Evolutionary conservation across 495 filamentous ascomycete genomes (phyloP).

Genomic region (Xylaria curta): DNA sequence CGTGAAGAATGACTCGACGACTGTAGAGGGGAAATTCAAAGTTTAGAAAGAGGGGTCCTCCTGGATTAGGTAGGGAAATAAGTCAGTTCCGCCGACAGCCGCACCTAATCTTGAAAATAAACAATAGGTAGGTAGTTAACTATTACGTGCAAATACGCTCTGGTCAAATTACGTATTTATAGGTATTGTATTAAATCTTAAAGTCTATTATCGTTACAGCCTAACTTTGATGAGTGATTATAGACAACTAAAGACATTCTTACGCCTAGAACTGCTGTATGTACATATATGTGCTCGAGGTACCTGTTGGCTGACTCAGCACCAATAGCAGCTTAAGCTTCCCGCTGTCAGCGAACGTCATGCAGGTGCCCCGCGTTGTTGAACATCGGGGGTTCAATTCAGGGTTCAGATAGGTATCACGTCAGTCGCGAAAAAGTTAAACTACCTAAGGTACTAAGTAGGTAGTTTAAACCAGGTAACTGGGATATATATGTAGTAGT

Average conservation of each 20-base stretch:
- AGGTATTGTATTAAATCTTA: neutral
- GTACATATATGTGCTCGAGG: neutral
- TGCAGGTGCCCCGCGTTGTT: slow-evolving; percentile 11
- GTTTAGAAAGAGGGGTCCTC: slow-evolving; percentile 1
- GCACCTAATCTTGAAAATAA: no score
- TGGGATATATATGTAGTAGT: neutral
- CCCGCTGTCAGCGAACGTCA: slow-evolving; percentile 8
- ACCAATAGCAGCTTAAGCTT: neutral
- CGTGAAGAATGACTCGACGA: neutral
- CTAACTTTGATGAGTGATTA: neutral
- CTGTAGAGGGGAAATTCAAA: neutral
- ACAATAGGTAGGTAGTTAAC: no score
- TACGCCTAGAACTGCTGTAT: neutral
- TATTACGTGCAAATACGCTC: neutral
- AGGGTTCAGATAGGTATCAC: neutral
- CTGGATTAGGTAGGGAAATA: neutral
- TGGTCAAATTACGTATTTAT: no score
- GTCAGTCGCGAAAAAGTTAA: neutral
- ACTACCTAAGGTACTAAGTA: no score
- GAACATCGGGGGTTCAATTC: neutral
- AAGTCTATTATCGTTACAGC: neutral
- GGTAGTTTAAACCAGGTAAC: no score
- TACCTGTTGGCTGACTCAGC: neutral
- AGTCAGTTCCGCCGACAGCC: slow-evolving; percentile 15
- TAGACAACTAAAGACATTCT: no score